These are phyloP conservation scores for Lanzia echinophila DNA, from an alignment of 2,329 filamentous ascomycete genomes.

Conservation along the genomic window DNA sequence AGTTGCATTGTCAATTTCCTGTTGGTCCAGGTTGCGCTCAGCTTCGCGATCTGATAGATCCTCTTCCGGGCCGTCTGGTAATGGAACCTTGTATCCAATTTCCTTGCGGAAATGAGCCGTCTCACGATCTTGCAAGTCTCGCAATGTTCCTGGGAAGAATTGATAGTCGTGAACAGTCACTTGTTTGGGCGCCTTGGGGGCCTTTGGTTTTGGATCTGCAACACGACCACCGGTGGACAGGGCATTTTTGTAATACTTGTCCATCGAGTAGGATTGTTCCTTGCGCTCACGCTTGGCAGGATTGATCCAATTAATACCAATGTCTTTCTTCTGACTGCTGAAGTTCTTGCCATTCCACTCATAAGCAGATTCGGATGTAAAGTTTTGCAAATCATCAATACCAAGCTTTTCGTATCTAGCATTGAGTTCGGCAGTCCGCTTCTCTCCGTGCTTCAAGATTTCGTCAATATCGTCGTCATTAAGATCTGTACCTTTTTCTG, in stretches of 20 bases:
- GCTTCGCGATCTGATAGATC: slow-evolving; percentile 78
- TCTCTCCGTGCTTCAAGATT: slow-evolving; percentile 80
- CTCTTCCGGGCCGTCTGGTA: slow-evolving; percentile 86
- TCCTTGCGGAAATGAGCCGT: slow-evolving; percentile 95
- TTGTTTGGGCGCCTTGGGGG: slow-evolving; percentile 92
- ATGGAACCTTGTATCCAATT: slow-evolving; percentile 87
- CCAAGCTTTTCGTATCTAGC: slow-evolving; percentile 95
- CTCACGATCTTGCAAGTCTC: slow-evolving; percentile 90
- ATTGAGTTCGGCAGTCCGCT: slow-evolving; percentile 82
- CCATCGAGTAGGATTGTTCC: slow-evolving; percentile 96
- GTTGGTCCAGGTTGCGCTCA: slow-evolving; percentile 79
- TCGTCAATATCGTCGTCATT: slow-evolving; percentile 85
- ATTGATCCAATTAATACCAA: slow-evolving; percentile 94
- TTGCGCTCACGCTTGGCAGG: slow-evolving; percentile 97
- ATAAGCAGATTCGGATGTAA: slow-evolving; percentile 93
- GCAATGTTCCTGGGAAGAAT: slow-evolving; percentile 81
- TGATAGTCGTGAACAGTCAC: slow-evolving; percentile 91
- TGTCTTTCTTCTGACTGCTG: slow-evolving; percentile 82
- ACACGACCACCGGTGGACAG: slow-evolving; percentile 72
- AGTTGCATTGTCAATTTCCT: slow-evolving; percentile 87
- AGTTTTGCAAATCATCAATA: slow-evolving; percentile 95
- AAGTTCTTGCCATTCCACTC: slow-evolving; percentile 99
- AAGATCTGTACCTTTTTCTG: slow-evolving; percentile 55
- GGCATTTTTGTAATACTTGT: slow-evolving; percentile 94
- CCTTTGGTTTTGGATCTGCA: slow-evolving; percentile 85